Evolutionary conservation across 352 stramenopile species (phyloP).

Genomic region (Thalassiosira ordinaria): DNA sequence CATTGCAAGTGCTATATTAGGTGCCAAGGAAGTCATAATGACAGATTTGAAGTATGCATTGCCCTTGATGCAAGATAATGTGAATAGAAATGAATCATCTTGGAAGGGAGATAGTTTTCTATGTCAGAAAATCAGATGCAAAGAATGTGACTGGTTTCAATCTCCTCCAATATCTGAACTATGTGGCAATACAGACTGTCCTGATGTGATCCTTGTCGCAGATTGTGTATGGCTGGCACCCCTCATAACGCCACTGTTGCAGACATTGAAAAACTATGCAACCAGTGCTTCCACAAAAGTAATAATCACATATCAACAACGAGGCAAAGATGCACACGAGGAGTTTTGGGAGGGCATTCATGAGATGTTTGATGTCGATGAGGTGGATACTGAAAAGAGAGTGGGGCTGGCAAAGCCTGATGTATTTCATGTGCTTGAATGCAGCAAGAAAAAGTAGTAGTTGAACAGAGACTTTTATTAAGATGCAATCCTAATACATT

Average conservation of each 20-base stretch:
- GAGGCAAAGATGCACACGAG: slow-evolving; percentile 60
- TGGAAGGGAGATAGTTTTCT: neutral
- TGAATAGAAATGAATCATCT: slow-evolving; percentile 46
- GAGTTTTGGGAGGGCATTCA: slow-evolving; percentile 63
- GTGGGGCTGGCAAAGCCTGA: slow-evolving; percentile 49
- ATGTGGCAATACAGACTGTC: slow-evolving; percentile 25
- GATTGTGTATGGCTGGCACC: slow-evolving; percentile 72
- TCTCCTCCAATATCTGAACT: slow-evolving; percentile 40
- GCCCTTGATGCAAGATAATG: slow-evolving; percentile 62
- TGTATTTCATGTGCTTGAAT: slow-evolving; percentile 58
- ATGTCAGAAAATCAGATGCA: slow-evolving; percentile 48
- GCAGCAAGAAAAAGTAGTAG: slow-evolving; percentile 19
- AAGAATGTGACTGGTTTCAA: slow-evolving; percentile 66
- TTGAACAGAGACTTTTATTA: too few relatives aligned
- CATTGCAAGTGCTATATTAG: slow-evolving; percentile 52
- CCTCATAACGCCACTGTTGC: slow-evolving; percentile 64
- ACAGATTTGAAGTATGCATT: slow-evolving; percentile 71
- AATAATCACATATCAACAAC: slow-evolving; percentile 74
- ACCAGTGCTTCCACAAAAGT: slow-evolving; percentile 34
- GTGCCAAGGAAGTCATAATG: slow-evolving; percentile 63
- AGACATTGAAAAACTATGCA: slow-evolving; percentile 49
- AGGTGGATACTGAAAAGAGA: slow-evolving; percentile 47
- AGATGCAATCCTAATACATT: too few relatives aligned
- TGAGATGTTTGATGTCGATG: slow-evolving; percentile 50
- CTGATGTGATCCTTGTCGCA: slow-evolving; percentile 68